phyloP scores from a whole-genome alignment of 441 rosid genomes.

The Croton laevigatus region DNA sequence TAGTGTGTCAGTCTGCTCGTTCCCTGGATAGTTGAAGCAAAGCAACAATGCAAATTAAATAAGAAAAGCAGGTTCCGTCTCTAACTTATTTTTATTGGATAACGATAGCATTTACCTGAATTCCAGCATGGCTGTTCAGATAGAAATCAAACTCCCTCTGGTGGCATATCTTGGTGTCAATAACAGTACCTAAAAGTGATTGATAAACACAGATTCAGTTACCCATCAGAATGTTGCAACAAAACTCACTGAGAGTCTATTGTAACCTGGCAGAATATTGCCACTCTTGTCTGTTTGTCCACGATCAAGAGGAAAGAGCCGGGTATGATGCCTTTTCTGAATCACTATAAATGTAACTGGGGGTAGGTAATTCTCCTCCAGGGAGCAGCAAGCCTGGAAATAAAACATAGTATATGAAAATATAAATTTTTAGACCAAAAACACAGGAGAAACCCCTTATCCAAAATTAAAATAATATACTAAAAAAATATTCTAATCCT shows the following conservation, averaged over 20 bases:
- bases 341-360: constrained; percentile 75
- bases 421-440: too few species aligned
- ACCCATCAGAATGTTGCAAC: background rate
- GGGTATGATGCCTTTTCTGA: constrained; percentile 82
- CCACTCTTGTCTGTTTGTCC: constrained; percentile 53
- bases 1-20: constrained; percentile 77
- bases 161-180: constrained; percentile 71
- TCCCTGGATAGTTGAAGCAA: constrained; percentile 40
- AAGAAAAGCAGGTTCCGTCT: background rate
- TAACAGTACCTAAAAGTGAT: constrained; percentile 68
- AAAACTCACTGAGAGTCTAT: background rate
- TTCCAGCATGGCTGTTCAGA: constrained; percentile 77
- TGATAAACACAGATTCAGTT: background rate
- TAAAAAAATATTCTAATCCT: background rate
- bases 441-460: background rate
- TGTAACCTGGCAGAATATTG: constrained; percentile 65
- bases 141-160: constrained; percentile 70
- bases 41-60: background rate
- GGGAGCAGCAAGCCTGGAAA: constrained; percentile 65
- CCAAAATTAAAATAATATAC: background rate
- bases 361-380: constrained; percentile 57
- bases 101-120: constrained; percentile 42
- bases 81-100: background rate
- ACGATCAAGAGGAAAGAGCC: constrained; percentile 55
- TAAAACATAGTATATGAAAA: background rate